Percentiles rank a stretch among this genome's conserved stretches.
Evolutionary conservation across 257 asterid genomes (phyloP).

Genomic region (Anisodus tanguticus): DNA sequence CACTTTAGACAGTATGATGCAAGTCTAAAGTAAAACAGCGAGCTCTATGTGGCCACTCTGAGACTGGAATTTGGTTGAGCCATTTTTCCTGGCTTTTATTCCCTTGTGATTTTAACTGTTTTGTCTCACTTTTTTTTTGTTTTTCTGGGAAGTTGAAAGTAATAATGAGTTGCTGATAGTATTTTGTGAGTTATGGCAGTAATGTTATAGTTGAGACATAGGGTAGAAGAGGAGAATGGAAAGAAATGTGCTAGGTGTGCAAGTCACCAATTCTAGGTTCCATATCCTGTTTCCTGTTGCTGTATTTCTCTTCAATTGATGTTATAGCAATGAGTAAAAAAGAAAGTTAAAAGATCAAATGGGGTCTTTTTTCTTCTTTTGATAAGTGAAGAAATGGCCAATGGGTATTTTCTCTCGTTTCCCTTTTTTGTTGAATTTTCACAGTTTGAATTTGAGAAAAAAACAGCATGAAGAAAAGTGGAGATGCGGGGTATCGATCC

Average conservation of each 20-base stretch:
- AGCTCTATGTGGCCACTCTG: neutral
- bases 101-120: neutral
- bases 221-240: neutral
- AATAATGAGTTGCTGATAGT: neutral
- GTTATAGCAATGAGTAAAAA: neutral
- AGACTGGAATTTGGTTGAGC: neutral
- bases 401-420: neutral
- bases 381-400: neutral
- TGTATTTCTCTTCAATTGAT: neutral
- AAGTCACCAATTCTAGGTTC: neutral
- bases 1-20: neutral
- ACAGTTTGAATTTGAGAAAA: too few species aligned
- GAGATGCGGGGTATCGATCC: slow-evolving; percentile 63
- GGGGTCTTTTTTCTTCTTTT: neutral
- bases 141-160: neutral
- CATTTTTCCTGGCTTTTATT: neutral
- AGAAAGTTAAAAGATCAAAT: neutral
- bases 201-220: neutral
- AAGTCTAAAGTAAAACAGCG: neutral
- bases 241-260: neutral
- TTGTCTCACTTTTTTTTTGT: neutral
- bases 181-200: neutral
- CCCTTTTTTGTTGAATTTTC: neutral
- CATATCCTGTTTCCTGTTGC: neutral
- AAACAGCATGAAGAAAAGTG: neutral